Conservation (phyloP, 257 asterid species). For the Dorcoceras hygrometricum region DNA sequence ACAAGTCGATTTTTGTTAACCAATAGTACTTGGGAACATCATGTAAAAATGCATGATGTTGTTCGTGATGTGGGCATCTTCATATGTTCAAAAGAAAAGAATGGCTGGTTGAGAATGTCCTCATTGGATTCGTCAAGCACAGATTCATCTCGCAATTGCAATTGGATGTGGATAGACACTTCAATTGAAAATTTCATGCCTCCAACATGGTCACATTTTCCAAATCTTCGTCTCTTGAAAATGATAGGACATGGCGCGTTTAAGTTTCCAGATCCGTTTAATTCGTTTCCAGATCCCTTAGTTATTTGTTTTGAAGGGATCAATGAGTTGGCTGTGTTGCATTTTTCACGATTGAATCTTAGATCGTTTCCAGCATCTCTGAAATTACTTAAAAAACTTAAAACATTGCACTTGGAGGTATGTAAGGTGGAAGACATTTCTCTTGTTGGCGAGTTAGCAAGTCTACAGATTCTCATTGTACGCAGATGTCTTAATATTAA, state of each 20-base stretch:
- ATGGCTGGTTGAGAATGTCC: too few relatives aligned
- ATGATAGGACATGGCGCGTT: too few relatives aligned
- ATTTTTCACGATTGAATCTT: neutral
- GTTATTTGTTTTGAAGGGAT: neutral
- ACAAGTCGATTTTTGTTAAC: neutral
- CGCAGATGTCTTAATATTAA: too few relatives aligned
- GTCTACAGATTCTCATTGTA: slow-evolving; percentile 10
- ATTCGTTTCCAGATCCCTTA: too few relatives aligned
- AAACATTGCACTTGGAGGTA: neutral
- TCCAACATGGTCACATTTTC: neutral
- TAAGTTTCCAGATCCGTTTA: too few relatives aligned
- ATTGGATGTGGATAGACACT: slow-evolving; percentile 19
- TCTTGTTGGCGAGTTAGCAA: neutral
- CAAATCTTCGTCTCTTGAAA: slow-evolving; percentile 12
- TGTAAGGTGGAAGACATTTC: neutral
- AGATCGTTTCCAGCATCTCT: slow-evolving; percentile 2
- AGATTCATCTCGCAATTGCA: neutral
- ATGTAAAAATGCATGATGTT: slow-evolving; percentile 29
- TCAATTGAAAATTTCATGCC: neutral
- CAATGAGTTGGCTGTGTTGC: neutral
- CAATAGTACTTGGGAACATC: neutral
- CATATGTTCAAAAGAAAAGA: slow-evolving; percentile 5
- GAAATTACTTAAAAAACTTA: neutral
- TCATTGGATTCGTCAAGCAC: neutral
- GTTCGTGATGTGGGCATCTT: slow-evolving; percentile 20